These are phyloP conservation scores for Russula foetens DNA, from an alignment of 768 basidiomycete species.

Conservation along the genomic window DNA sequence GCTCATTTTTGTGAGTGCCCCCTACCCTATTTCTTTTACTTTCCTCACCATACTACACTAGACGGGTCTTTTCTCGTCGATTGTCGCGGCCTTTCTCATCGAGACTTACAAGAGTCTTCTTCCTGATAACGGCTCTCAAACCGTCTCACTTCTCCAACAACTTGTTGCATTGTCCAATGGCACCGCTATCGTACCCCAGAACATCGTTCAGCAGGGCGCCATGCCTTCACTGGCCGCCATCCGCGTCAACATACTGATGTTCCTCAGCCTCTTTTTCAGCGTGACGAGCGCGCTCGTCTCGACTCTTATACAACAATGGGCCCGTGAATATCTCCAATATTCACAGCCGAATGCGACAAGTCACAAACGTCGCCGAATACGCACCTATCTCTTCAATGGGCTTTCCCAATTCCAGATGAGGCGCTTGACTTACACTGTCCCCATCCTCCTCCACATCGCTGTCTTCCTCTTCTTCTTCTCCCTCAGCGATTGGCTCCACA, in stretches of 20 bases:
- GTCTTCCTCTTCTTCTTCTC: slow-evolving; percentile 6
- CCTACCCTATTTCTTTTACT: no score
- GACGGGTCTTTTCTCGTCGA: not conserved
- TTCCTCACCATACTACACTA: not conserved
- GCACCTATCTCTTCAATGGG: not conserved
- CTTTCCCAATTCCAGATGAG: not conserved
- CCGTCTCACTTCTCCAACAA: not conserved
- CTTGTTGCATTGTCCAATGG: not conserved
- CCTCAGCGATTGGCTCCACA: not conserved
- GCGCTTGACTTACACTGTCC: not conserved
- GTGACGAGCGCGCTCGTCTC: not conserved
- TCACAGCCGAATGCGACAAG: not conserved
- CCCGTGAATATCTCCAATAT: not conserved
- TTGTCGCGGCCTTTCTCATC: not conserved
- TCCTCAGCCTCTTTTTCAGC: not conserved
- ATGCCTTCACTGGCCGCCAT: not conserved
- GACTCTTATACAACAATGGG: slow-evolving; percentile 11
- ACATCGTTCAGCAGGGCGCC: not conserved
- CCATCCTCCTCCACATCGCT: slow-evolving; percentile 2
- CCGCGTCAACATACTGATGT: not conserved
- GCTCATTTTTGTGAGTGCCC: not conserved
- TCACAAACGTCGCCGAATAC: not conserved
- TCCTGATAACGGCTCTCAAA: not conserved
- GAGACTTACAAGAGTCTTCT: slow-evolving; percentile 14
- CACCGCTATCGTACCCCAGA: not conserved